These are phyloP conservation scores for Solanum commersonii DNA, from an alignment of 257 asterid genomes.

Conservation along the genomic window DNA sequence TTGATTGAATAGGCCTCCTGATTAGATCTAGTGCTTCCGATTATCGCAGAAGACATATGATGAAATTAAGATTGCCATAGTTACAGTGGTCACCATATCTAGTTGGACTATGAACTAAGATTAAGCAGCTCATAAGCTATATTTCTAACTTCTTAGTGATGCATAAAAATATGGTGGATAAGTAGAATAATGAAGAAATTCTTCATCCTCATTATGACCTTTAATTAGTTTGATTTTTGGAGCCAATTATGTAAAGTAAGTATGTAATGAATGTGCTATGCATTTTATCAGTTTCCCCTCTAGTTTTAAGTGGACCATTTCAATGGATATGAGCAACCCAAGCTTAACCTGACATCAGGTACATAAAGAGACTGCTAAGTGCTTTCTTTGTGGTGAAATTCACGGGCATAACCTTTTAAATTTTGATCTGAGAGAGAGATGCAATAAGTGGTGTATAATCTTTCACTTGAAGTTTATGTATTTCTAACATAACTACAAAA, in stretches of 20 bases:
- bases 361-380: background rate
- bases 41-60: background rate
- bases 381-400: background rate
- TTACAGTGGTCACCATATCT: background rate
- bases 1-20: background rate
- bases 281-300: background rate
- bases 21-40: background rate
- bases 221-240: background rate
- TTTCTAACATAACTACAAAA: background rate
- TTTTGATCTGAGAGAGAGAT: background rate
- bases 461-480: background rate
- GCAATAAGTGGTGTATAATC: background rate
- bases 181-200: background rate
- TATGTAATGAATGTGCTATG: background rate
- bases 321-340: background rate
- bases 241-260: background rate
- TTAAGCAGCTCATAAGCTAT: background rate
- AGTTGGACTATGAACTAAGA: background rate
- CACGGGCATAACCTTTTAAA: background rate
- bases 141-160: background rate
- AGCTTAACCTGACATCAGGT: background rate
- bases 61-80: background rate
- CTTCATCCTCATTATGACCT: background rate
- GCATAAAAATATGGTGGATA: background rate
- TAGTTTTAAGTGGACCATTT: background rate